A percentile compares a stretch with the other conserved stretches of the same genome.
phyloP scores from a whole-genome alignment of 257 asterid species.

The Gardenia jasminoides region DNA sequence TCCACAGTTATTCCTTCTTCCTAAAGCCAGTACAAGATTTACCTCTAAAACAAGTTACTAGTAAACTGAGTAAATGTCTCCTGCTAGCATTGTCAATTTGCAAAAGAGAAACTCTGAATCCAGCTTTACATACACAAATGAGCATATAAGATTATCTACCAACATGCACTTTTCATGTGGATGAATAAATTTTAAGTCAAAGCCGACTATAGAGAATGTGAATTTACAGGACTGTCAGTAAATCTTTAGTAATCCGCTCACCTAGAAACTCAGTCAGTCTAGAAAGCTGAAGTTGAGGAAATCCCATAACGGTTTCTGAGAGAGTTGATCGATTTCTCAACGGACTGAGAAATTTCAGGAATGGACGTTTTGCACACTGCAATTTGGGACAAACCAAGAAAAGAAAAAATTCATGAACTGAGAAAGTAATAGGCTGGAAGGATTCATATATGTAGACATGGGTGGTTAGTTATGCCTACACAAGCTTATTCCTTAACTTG shows the following conservation, averaged over 20 bases:
- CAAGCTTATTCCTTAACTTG: background rate
- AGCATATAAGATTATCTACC: background rate
- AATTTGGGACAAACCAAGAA: conserved; percentile 15
- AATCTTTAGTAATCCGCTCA: conserved; percentile 5
- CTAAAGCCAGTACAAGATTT: background rate
- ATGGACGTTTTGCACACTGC: conserved; percentile 70
- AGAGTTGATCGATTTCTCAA: conserved; percentile 66
- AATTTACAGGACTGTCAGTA: background rate
- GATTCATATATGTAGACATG: background rate
- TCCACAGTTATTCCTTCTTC: background rate
- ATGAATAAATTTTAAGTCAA: background rate
- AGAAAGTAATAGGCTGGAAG: background rate
- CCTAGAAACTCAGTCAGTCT: conserved; percentile 21
- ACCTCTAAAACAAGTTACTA: background rate
- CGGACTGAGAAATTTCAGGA: conserved; percentile 61
- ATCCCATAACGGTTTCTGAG: conserved; percentile 71
- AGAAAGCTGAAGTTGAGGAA: conserved; percentile 41
- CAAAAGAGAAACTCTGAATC: background rate
- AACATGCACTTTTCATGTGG: background rate
- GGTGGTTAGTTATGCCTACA: background rate
- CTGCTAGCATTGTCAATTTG: too few species aligned
- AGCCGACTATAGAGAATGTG: background rate
- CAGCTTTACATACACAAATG: background rate
- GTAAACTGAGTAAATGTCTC: background rate
- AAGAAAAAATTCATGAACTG: conserved; percentile 2